Conservation (phyloP, 371 early-diverging fungal genomes). For the Conidiobolus incongruus region DNA sequence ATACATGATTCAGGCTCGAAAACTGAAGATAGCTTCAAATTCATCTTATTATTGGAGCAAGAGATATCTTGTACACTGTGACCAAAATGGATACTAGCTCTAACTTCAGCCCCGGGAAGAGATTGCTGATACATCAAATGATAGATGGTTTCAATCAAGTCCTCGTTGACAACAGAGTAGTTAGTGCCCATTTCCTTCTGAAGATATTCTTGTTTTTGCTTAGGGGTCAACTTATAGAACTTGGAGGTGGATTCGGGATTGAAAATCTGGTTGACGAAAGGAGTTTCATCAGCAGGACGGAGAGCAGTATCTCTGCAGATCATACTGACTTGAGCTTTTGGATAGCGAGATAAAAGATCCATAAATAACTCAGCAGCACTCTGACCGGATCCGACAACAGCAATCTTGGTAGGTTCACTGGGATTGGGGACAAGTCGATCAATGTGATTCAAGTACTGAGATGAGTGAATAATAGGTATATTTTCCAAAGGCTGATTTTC, state of each 20-base stretch:
- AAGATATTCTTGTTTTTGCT: neutral
- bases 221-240: constrained; percentile 4
- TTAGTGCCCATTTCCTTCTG: constrained; percentile 6
- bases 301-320: constrained; percentile 8
- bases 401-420: constrained; percentile 1
- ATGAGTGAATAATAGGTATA: constrained; percentile 4
- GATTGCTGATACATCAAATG: constrained; percentile 8
- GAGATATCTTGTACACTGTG: too few species aligned
- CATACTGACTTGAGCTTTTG: constrained; percentile 6
- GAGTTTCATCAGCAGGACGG: constrained; percentile 8
- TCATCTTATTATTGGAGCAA: too few species aligned
- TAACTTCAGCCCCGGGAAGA: too few species aligned
- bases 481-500: too few species aligned
- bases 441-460: constrained; percentile 5
- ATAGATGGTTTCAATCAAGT: constrained; percentile 8
- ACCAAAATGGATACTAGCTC: too few species aligned
- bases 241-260: constrained; percentile 5
- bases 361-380: constrained; percentile 8
- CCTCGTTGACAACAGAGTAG: constrained; percentile 9
- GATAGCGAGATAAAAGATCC: constrained; percentile 7
- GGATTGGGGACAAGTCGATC: constrained; percentile 6
- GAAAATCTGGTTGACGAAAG: constrained; percentile 11
- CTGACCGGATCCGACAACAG: constrained; percentile 9
- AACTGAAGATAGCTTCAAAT: too few species aligned
- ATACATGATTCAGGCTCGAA: neutral